A percentile compares a stretch with the other conserved stretches of the same genome.
Evolutionary conservation across 1,284 basidiomycete genomes (phyloP).

Genomic region (Peniophora sp.): DNA sequence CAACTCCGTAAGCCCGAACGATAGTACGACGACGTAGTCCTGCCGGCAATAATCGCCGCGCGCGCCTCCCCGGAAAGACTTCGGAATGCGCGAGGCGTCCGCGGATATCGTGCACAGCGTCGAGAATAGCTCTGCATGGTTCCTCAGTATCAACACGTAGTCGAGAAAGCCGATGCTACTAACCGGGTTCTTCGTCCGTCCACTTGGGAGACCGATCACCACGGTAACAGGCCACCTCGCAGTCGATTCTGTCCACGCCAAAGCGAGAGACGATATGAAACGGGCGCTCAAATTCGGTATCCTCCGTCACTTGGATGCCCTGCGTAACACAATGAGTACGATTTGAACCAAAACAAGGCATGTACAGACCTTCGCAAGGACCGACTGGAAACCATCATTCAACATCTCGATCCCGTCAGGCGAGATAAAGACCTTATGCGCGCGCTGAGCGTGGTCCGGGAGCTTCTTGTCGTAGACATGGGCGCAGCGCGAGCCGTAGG

Average conservation of each 20-base stretch:
- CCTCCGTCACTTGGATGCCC: not conserved
- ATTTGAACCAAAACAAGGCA: no score
- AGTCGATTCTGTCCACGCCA: not conserved
- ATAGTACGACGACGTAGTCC: not conserved
- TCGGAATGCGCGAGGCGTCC: no score
- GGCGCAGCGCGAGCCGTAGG: not conserved
- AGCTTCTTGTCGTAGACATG: not conserved
- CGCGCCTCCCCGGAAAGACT: not conserved
- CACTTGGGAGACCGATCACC: not conserved
- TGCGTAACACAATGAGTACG: not conserved
- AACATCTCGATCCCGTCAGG: no score
- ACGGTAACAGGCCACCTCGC: not conserved
- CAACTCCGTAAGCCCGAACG: not conserved
- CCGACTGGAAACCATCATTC: no score
- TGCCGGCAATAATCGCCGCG: not conserved
- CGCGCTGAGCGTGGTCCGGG: not conserved
- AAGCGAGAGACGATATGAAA: not conserved
- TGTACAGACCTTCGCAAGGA: no score
- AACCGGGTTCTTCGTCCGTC: constrained; percentile 1
- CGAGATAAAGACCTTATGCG: no score
- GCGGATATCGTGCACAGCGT: not conserved
- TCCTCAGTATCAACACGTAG: no score
- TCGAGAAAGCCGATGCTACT: no score
- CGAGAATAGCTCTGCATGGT: not conserved
- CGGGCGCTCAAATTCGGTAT: not conserved